Base-by-base conservation (phyloP, 2,329 filamentous ascomycete genomes). In the Ascochyta viciae-villosae region DNA sequence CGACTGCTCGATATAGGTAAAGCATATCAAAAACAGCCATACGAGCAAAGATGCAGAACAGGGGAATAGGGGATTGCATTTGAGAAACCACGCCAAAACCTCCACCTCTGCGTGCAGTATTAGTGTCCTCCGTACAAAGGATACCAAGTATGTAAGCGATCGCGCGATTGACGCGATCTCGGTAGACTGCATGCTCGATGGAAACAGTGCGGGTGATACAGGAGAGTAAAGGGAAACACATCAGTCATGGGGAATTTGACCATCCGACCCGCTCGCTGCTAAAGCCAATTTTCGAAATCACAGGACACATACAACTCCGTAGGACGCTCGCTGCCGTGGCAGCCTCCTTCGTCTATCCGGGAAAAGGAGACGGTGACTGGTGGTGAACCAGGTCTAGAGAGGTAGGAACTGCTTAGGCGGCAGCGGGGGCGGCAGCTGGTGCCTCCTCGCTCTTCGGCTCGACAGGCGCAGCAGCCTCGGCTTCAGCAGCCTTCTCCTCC, bases 401-500 rank as follows among this genome's bases (percentile, higher is more conserved):
- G 52, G 60, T 54, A 62, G 56, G 57, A 61, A 63, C 61, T 58
- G 65, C 68, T 72, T 76, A 76, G 44, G 72, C 68, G 50, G 72
- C 68, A 60, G 72, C 72, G 40, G 72, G 61, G 38, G 65, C 55
- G 58, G 72, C 66, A 44, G 71, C 65, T 33, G 66, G 66, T 61
- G 72, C 69, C 65, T 73, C 73, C 61, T 75, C 72, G 37, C 66
- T 54, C 64, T 67, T 66, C 48, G 65, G 60, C 66, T 69, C 66
- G 22, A 72, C 59, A 50, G 75, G 72, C 74, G 82, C 82, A 54
- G 70, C 66, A 51, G 75, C 72, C 75, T 82, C 82, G 54, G 70
- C 66, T 50, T 77, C 80, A 57, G 82, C 79, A 63, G 82, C 68
- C 77, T 83, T 83, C 64, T 85, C 83, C 74, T 91, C 87, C 83